These are phyloP conservation scores for Colletotrichum eremochloae DNA, from an alignment of 2,329 filamentous ascomycete genomes.

Conservation along the genomic window DNA sequence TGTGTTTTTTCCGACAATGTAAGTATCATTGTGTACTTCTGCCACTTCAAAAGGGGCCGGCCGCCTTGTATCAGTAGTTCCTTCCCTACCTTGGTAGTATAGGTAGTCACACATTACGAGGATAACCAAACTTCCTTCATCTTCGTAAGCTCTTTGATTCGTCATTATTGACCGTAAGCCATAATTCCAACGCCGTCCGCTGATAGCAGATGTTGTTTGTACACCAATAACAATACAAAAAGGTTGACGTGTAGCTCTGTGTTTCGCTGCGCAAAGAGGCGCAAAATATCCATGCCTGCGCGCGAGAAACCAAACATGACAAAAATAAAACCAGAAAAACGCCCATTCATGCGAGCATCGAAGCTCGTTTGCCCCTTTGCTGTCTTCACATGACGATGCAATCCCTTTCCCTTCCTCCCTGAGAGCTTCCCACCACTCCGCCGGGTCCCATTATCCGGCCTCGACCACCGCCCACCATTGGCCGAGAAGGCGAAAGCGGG, in stretches of 20 bases:
- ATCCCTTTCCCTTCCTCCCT: constrained; percentile 50
- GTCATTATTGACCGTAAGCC: constrained; percentile 7
- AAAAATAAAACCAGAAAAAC: constrained; percentile 16
- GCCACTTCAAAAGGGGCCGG: no score
- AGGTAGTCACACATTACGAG: neutral
- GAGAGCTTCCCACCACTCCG: constrained; percentile 32
- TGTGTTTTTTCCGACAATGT: no score
- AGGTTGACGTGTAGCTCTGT: neutral
- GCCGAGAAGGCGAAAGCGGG: constrained; percentile 22
- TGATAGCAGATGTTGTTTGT: constrained; percentile 14
- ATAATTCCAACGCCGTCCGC: constrained; percentile 34
- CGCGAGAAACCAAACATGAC: neutral
- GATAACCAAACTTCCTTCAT: neutral
- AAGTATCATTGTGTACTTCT: no score
- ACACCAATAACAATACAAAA: neutral
- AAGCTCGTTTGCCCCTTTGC: neutral
- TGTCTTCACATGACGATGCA: constrained; percentile 62
- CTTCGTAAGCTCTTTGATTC: constrained; percentile 29
- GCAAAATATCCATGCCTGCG: constrained; percentile 3
- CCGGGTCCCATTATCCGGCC: constrained; percentile 34
- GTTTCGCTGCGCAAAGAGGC: neutral
- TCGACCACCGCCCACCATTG: constrained; percentile 36
- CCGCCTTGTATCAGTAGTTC: no score
- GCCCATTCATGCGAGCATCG: constrained; percentile 16
- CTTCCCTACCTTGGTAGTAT: no score